phyloP scores from a whole-genome alignment of 345 rosid species.

The Lepidium aucheri region DNA sequence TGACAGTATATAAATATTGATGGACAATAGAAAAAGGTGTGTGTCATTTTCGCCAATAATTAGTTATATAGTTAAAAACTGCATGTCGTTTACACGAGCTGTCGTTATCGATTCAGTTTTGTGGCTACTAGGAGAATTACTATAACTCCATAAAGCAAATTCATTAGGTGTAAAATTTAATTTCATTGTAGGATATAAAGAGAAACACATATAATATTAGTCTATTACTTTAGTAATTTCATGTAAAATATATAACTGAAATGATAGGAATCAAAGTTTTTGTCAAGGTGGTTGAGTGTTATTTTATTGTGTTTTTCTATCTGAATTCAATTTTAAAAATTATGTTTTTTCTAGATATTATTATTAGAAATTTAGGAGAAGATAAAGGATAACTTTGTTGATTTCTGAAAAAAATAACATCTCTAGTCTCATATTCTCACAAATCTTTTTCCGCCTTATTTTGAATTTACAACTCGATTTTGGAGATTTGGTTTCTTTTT shows the following conservation, averaged over 20 bases:
- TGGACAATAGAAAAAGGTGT: background rate
- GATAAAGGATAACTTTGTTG: too few relatives aligned
- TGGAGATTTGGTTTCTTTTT: too few relatives aligned
- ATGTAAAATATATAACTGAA: background rate
- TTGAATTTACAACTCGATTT: too few relatives aligned
- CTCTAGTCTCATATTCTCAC: too few relatives aligned
- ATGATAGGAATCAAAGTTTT: too few relatives aligned
- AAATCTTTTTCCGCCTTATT: too few relatives aligned
- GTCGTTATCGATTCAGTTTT: background rate
- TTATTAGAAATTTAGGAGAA: too few relatives aligned
- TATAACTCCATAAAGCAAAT: background rate
- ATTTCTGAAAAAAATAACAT: too few relatives aligned
- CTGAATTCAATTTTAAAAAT: too few relatives aligned
- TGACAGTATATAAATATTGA: background rate
- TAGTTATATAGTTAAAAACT: background rate
- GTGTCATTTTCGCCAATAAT: conserved; percentile 7
- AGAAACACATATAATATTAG: background rate
- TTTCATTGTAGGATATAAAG: background rate
- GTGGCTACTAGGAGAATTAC: background rate
- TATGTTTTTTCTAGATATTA: too few relatives aligned
- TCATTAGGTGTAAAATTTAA: background rate
- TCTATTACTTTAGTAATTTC: background rate
- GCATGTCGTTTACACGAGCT: conserved; percentile 4
- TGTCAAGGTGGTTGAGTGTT: too few relatives aligned
- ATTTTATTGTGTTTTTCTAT: too few relatives aligned